Conservation (phyloP, 345 rosid genomes). For the Eucalyptus virginea region DNA sequence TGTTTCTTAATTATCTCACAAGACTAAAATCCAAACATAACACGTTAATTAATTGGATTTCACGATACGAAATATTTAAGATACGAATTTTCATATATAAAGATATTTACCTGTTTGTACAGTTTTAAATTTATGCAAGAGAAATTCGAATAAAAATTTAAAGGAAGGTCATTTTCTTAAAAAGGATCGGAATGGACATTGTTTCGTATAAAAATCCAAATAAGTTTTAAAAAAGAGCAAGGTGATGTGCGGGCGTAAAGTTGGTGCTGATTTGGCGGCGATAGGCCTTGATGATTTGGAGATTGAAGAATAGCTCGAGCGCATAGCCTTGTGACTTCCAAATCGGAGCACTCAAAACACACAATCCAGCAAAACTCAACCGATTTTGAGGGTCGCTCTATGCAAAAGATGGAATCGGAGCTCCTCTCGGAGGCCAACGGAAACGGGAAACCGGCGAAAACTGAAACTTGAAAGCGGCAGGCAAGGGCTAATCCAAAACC, state of each 20-base stretch:
- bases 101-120: neutral
- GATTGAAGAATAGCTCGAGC: constrained; percentile 91
- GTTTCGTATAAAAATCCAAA: neutral
- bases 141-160: too few relatives aligned
- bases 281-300: constrained; percentile 90
- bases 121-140: neutral
- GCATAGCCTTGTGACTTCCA: constrained; percentile 56
- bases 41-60: neutral
- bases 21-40: neutral
- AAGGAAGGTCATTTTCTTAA: neutral
- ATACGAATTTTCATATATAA: neutral
- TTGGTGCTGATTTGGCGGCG: constrained; percentile 95
- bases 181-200: neutral
- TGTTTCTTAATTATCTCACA: neutral
- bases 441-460: neutral
- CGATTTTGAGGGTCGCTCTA: neutral
- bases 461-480: neutral
- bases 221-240: too few relatives aligned
- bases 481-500: neutral
- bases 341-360: too few relatives aligned
- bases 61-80: neutral
- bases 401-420: neutral
- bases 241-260: constrained; percentile 91
- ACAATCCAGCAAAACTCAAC: neutral
- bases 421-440: neutral